phyloP scores from a whole-genome alignment of 768 basidiomycete species.

The Albatrellus ellisii region DNA sequence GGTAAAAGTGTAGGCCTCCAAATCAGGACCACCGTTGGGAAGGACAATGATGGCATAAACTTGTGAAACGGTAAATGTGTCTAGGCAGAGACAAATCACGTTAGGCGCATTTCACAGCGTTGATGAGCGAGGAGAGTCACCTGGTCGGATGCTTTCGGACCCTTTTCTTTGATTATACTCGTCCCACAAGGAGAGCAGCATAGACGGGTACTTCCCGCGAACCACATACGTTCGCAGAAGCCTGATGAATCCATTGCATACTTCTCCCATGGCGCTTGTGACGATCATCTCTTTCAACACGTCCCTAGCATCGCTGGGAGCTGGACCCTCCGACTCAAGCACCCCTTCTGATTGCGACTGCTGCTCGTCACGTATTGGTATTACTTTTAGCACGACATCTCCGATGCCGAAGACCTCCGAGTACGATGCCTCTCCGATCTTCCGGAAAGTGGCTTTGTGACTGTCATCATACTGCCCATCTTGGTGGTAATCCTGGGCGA shows the following conservation, averaged over 20 bases:
- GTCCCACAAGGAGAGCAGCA: constrained; percentile 80
- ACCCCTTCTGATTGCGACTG: neutral
- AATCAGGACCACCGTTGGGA: constrained; percentile 80
- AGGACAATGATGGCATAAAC: constrained; percentile 84
- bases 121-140: constrained; percentile 27
- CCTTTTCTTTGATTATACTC: constrained; percentile 62
- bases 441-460: constrained; percentile 42
- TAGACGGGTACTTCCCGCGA: constrained; percentile 69
- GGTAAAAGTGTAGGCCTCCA: constrained; percentile 72
- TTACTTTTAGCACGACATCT: constrained; percentile 81
- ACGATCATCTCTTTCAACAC: constrained; percentile 73
- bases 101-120: neutral
- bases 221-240: constrained; percentile 80
- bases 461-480: constrained; percentile 13
- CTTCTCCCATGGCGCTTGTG: constrained; percentile 62
- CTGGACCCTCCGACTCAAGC: constrained; percentile 38
- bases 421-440: constrained; percentile 94
- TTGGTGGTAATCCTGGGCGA: constrained; percentile 29
- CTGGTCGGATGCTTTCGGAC: constrained; percentile 76
- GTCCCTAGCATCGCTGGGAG: constrained; percentile 60
- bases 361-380: constrained; percentile 55
- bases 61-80: constrained; percentile 63
- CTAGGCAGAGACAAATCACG: constrained; percentile 26
- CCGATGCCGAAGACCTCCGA: constrained; percentile 93
- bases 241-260: constrained; percentile 67